phyloP scores from a whole-genome alignment of 768 basidiomycete genomes.

The Pleurotus eryngii region DNA sequence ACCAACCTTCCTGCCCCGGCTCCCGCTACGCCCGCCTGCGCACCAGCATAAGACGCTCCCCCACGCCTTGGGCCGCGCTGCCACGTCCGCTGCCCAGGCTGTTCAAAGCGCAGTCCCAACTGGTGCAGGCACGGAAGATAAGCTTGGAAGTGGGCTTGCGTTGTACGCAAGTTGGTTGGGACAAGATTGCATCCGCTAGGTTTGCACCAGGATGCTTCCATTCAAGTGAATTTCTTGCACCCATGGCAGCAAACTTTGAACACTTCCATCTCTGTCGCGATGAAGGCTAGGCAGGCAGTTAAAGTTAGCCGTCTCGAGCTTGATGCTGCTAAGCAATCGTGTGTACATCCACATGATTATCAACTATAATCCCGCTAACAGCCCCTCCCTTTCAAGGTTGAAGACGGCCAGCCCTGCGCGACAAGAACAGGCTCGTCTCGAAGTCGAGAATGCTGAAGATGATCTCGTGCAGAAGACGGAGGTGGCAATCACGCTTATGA shows the following conservation, averaged over 20 bases:
- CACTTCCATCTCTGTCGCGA: conserved; percentile 80
- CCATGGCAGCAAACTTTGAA: conserved; percentile 89
- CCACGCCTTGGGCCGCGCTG: conserved; percentile 86
- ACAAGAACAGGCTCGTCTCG: conserved; percentile 90
- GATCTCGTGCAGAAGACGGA: conserved; percentile 98
- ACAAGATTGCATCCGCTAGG: conserved; percentile 75
- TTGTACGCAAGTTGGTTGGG: conserved; percentile 78
- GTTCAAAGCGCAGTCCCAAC: conserved; percentile 42
- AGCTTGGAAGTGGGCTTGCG: conserved; percentile 74
- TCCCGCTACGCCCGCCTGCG: conserved; percentile 50
- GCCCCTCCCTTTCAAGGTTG: conserved; percentile 43
- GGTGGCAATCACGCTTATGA: conserved; percentile 94
- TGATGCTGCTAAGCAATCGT: conserved; percentile 89
- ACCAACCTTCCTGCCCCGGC: conserved; percentile 80
- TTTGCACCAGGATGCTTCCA: conserved; percentile 72
- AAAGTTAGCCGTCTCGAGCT: conserved; percentile 79
- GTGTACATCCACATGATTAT: conserved; percentile 22
- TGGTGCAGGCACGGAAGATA: conserved; percentile 48
- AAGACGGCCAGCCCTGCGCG: conserved; percentile 72
- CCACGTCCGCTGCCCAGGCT: conserved; percentile 53
- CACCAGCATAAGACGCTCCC: conserved; percentile 93
- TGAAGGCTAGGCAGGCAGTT: conserved; percentile 89
- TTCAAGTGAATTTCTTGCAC: conserved; percentile 63
- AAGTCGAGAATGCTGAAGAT: conserved; percentile 92
- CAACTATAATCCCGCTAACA: not conserved